Base-by-base conservation (phyloP, 2,329 filamentous ascomycete genomes). In the Aspergillus sp. region DNA sequence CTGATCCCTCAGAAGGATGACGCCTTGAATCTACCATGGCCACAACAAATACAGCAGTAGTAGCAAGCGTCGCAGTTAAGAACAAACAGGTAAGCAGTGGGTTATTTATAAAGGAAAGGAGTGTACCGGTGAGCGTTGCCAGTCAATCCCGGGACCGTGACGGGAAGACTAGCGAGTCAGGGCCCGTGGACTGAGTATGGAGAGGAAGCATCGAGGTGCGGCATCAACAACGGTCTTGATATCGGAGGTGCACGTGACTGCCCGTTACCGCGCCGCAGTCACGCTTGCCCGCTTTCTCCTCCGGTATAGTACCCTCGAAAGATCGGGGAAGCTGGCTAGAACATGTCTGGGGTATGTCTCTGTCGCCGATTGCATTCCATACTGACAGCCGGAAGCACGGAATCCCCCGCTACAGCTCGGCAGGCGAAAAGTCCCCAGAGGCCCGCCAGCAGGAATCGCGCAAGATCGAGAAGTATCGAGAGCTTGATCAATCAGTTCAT, bases 321-420 rank as follows among this genome's bases (percentile, higher is more conserved):
- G 19, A 22, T 22, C 19, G 19, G 10, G 10, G 6, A 22, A 10
- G 5, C 19, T 22, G 19, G 10, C 10, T 22, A 22, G 10, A 22
- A 6, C 19, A 22, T 22, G 19, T 22, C 19, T 22, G 19, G 19
- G 10, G 19, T 22, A 22, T 6, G 19, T 22, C 6, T 22, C 19
- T 22, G n/a, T n/a, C n/a, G n/a, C n/a, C n/a, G n/a, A n/a, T n/a
- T n/a, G n/a, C n/a, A n/a, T n/a, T n/a, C n/a, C n/a, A n/a, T n/a
- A n/a, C n/a, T n/a, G n/a, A n/a, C n/a, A n/a, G n/a, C 40, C 39
- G 42, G 40, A 63, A 94, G 86, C 88, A 95, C 72, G 86, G 85
- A 55, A 73, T 93, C 58, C 75, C 83, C 51, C 82, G 86, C 53
- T 71, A 74, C 40, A 69, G 72, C 41, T 67, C 71, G 48, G 66